Base-by-base conservation (phyloP, 164 flowering plant species). In the Stephania cephalantha region DNA sequence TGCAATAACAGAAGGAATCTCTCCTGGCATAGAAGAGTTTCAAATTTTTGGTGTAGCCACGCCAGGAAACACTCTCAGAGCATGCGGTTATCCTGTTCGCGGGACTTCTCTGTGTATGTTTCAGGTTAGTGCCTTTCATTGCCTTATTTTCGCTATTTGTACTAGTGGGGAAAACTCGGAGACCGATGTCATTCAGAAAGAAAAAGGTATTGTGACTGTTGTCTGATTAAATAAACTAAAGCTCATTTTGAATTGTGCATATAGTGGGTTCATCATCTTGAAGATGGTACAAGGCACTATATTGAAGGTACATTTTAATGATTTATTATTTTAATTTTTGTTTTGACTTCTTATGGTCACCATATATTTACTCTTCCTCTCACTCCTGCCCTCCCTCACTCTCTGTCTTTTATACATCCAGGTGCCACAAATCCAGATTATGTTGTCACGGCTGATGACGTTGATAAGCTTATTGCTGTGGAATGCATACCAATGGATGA, bases 401-500 rank as follows among this genome's bases (percentile, higher is more conserved):
- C 46, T 70, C 13, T 73, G 11, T 73, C 22, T 72, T 48, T 77
- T 70, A 31, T 11, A 70, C 29, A 77, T 83, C 71, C 87, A 95
- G 99, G 97, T 69, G 98, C 97, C 68, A 95, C 98, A 61, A 87
- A 92, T 84, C 99, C 99, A 70, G 97, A 95, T 78, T 95, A 95
- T 86, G 84, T 89, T 61, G 93, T 95, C 69, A 92, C 97, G 31
- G 98, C 94, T 80, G 98, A 95, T 85, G 99, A 95, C 87, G 97
- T 93, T 64, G 95, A 90, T 79, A 93, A 88, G 79, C 75, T 90
- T 80, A 85, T 95, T 82, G 97, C 97, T 79, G 99, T 95, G 69
- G 97, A 91, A 80, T 95, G 99, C 78, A 86, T 91, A 73, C 99
- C 99, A 63, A 92, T 95, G 95, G 97, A 93, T 85, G 96, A 90